A percentile compares a stretch with the other conserved stretches of the same genome.
These are phyloP conservation scores for Botrytis aclada DNA, from an alignment of 2,329 filamentous ascomycete genomes.

Conservation along the genomic window DNA sequence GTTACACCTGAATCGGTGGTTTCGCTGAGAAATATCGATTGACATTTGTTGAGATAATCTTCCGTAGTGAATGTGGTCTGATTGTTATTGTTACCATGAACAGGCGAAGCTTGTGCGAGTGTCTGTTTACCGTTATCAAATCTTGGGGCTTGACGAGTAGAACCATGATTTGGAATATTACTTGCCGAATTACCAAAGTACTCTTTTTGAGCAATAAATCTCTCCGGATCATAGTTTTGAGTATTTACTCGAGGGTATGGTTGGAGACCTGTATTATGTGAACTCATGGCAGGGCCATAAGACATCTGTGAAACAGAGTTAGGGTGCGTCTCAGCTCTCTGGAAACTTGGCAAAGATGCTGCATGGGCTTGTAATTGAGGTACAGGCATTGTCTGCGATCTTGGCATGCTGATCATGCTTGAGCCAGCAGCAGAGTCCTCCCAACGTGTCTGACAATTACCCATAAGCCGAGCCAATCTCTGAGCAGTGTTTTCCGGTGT, in stretches of 20 bases:
- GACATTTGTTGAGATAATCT: constrained; percentile 11
- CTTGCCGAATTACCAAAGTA: constrained; percentile 8
- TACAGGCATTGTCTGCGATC: constrained; percentile 24
- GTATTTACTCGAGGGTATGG: constrained; percentile 3
- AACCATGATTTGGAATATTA: constrained; percentile 47
- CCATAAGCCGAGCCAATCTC: constrained; percentile 28
- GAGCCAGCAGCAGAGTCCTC: constrained; percentile 20
- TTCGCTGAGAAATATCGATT: neutral
- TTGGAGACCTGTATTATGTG: neutral
- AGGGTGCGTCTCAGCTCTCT: constrained; percentile 27
- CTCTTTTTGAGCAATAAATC: constrained; percentile 5
- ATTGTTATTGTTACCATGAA: constrained; percentile 38
- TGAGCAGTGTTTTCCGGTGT: constrained; percentile 23
- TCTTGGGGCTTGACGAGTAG: constrained; percentile 53
- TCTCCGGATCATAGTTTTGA: constrained; percentile 2
- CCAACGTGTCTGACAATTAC: constrained; percentile 29
- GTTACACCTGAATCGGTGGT: neutral
- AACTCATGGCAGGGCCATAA: neutral
- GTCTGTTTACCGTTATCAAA: constrained; percentile 58
- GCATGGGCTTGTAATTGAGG: constrained; percentile 3
- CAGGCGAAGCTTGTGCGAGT: constrained; percentile 58
- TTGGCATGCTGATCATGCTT: constrained; percentile 17
- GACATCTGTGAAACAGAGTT: constrained; percentile 5
- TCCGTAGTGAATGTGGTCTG: neutral
- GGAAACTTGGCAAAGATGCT: constrained; percentile 15